Evolutionary conservation across 2,329 filamentous ascomycete species (phyloP).

Genomic region (Bipolaris bicolor): DNA sequence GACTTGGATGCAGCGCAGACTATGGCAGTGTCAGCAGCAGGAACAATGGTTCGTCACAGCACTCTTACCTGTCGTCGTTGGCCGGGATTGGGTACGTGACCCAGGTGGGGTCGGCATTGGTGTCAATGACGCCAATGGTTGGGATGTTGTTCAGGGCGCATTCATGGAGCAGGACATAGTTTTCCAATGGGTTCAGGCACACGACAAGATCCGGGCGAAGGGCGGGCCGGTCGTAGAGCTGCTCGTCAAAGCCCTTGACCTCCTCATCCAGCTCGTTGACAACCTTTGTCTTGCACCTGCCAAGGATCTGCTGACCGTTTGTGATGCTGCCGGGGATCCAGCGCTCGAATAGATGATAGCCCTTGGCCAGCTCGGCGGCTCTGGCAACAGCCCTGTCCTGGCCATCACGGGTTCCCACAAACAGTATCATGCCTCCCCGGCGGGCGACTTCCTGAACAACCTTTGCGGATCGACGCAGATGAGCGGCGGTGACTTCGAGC

Average conservation of each 20-base stretch:
- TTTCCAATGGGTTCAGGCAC: conserved; percentile 90
- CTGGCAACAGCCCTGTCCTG: conserved; percentile 81
- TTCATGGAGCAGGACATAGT: conserved; percentile 88
- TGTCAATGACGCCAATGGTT: conserved; percentile 94
- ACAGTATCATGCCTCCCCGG: conserved; percentile 82
- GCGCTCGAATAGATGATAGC: conserved; percentile 87
- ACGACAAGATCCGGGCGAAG: conserved; percentile 89
- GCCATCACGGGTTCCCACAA: conserved; percentile 84
- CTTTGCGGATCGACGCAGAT: conserved; percentile 90
- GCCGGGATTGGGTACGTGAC: conserved; percentile 96
- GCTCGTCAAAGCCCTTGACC: conserved; percentile 68
- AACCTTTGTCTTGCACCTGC: conserved; percentile 70
- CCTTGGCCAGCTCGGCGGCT: conserved; percentile 77
- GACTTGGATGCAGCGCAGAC: conserved; percentile 79
- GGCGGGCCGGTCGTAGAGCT: conserved; percentile 67
- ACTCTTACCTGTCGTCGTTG: conserved; percentile 85
- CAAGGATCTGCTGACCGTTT: conserved; percentile 89
- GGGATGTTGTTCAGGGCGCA: conserved; percentile 87
- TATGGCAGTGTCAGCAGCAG: conserved; percentile 49
- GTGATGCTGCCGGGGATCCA: conserved; percentile 94
- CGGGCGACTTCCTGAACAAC: conserved; percentile 87
- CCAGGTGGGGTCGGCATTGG: conserved; percentile 88
- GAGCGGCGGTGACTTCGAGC: conserved; percentile 84
- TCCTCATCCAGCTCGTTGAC: conserved; percentile 76
- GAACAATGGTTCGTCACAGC: neutral